Evolutionary conservation across 116 monocot species (phyloP).

Genomic region (Trichopus zeylanicus): DNA sequence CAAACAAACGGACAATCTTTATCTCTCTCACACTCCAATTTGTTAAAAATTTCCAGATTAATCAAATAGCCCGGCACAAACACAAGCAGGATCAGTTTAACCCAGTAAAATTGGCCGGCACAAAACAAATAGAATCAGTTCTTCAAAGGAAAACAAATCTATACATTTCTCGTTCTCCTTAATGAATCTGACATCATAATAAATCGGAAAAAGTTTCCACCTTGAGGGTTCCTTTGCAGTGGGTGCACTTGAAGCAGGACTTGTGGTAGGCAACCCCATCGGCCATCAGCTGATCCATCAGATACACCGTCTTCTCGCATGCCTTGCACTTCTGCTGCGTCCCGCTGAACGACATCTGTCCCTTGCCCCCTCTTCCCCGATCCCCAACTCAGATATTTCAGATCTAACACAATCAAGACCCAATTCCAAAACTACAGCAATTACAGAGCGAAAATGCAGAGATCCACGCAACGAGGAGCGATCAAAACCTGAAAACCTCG

Average conservation of each 20-base stretch:
- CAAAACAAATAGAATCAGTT: too few species aligned
- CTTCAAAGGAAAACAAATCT: too few species aligned
- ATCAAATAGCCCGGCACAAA: too few species aligned
- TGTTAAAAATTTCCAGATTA: too few species aligned
- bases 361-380: background rate
- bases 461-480: background rate
- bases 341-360: conserved; percentile 43
- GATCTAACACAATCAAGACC: background rate
- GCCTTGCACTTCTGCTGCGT: conserved; percentile 72
- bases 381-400: background rate
- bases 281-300: conserved; percentile 76
- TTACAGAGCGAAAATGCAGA: too few species aligned
- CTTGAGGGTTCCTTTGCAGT: conserved; percentile 87
- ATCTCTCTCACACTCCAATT: too few species aligned
- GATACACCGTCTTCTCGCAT: conserved; percentile 74
- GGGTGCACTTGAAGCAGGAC: conserved; percentile 81
- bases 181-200: too few species aligned
- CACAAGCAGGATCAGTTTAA: too few species aligned
- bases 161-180: too few species aligned
- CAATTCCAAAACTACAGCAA: background rate
- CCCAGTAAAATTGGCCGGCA: too few species aligned
- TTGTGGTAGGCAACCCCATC: conserved; percentile 64
- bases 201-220: too few species aligned
- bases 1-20: too few species aligned
- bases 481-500: background rate